Evolutionary conservation across 2,329 filamentous ascomycete species (phyloP).

Genomic region (Diaporthe amygdali): DNA sequence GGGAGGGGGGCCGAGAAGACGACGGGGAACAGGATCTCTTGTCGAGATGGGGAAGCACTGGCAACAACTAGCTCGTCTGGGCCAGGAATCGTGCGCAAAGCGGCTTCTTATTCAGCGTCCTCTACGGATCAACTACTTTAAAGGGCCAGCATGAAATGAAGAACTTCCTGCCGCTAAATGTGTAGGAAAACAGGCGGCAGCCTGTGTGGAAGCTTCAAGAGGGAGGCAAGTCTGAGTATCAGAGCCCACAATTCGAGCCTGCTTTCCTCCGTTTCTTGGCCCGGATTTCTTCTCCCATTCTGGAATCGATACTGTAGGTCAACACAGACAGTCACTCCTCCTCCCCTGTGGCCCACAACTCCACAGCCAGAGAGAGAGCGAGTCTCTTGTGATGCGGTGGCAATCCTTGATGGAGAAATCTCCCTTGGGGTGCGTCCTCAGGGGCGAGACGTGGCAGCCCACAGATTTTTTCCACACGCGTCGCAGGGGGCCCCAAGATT

Average conservation of each 20-base stretch:
- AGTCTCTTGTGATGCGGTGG: not conserved
- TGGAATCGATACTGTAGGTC: too few species aligned
- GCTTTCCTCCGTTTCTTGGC: too few species aligned
- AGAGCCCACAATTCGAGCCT: too few species aligned
- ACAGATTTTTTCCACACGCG: not conserved
- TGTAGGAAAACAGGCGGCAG: not conserved
- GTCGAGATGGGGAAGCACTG: not conserved
- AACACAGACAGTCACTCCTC: too few species aligned
- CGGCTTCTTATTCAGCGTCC: too few species aligned
- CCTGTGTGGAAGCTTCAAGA: not conserved
- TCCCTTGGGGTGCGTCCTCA: not conserved
- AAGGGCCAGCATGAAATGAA: not conserved
- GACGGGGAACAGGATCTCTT: not conserved
- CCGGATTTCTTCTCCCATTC: not conserved
- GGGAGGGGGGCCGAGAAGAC: not conserved
- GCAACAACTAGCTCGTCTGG: not conserved
- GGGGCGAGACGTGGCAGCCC: not conserved
- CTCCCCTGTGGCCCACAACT: not conserved
- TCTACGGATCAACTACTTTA: not conserved
- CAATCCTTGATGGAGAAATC: not conserved
- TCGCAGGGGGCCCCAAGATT: not conserved
- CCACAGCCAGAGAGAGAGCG: too few species aligned
- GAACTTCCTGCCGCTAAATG: not conserved
- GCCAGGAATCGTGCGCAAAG: not conserved
- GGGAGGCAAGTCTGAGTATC: not conserved